A percentile compares a stretch with the other conserved stretches of the same genome.
These are phyloP conservation scores for Penicillium sp. DNA, from an alignment of 2,329 filamentous ascomycete genomes.

Conservation along the genomic window DNA sequence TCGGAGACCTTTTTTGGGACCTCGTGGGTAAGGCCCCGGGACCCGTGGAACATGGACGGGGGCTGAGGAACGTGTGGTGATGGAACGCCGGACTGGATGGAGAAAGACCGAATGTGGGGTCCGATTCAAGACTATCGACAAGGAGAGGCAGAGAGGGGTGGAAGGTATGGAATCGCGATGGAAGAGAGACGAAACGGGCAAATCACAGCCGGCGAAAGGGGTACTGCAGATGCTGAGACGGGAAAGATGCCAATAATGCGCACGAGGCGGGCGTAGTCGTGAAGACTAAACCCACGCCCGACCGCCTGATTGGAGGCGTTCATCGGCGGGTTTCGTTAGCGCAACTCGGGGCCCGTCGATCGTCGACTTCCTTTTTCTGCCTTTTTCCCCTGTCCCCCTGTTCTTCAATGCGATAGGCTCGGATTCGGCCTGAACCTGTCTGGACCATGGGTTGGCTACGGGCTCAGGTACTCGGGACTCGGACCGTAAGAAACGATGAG, in stretches of 20 bases:
- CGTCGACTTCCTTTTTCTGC: conserved; percentile 2
- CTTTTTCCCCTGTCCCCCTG: conserved; percentile 2
- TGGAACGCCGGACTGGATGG: background rate
- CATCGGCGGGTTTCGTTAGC: background rate
- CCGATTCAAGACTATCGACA: background rate
- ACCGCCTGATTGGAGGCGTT: background rate
- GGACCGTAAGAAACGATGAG: background rate
- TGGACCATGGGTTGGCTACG: background rate
- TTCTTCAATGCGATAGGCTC: conserved; percentile 17
- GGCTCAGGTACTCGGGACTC: background rate
- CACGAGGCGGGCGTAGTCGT: conserved; percentile 3
- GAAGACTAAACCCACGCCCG: conserved; percentile 10
- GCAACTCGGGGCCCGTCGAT: conserved; percentile 8
- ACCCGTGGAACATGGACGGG: background rate
- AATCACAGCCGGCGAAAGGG: background rate
- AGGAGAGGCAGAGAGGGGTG: background rate
- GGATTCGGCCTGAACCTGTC: background rate
- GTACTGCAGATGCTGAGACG: background rate
- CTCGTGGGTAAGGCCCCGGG: background rate
- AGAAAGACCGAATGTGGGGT: background rate
- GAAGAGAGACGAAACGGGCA: conserved; percentile 5
- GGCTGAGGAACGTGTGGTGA: background rate
- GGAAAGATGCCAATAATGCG: conserved; percentile 14
- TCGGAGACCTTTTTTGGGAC: background rate
- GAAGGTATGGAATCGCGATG: conserved; percentile 1